phyloP scores from a whole-genome alignment of 1,284 basidiomycete genomes.

The Macrocystidia cucumis region DNA sequence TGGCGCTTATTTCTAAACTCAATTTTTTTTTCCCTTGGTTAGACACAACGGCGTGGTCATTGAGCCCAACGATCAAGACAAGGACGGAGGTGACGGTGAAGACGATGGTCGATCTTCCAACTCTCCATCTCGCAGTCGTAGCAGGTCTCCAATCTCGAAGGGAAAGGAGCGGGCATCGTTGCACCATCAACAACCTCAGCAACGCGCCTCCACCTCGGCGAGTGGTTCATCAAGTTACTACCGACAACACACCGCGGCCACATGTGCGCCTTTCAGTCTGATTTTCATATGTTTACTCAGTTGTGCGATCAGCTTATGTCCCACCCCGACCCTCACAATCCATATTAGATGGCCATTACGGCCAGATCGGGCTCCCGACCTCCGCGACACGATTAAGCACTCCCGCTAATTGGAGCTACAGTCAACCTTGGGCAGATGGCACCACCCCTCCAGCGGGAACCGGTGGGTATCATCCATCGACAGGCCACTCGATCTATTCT shows the following conservation, averaged over 20 bases:
- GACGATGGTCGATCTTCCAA: constrained; percentile 28
- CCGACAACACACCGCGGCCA: constrained; percentile 43
- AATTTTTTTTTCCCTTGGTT: constrained; percentile 6
- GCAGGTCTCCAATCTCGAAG: constrained; percentile 38
- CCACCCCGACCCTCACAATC: constrained; percentile 18
- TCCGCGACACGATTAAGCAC: constrained; percentile 41
- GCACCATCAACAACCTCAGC: constrained; percentile 20
- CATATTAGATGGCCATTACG: constrained; percentile 22
- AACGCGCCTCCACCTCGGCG: constrained; percentile 20
- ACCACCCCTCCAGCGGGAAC: constrained; percentile 16
- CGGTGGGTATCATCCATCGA: constrained; percentile 28
- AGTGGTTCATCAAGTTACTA: constrained; percentile 49
- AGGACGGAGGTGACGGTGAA: constrained; percentile 16
- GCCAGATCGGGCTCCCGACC: constrained; percentile 38
- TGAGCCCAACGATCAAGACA: constrained; percentile 33
- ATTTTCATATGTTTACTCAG: constrained; percentile 4
- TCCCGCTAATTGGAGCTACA: constrained; percentile 29
- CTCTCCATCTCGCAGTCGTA: constrained; percentile 42
- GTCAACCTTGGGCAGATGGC: constrained; percentile 28
- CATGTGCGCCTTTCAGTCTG: constrained; percentile 13
- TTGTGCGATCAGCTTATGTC: constrained; percentile 7
- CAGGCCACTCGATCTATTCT: constrained; percentile 30
- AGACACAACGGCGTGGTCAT: constrained; percentile 66
- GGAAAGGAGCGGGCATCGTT: constrained; percentile 26
- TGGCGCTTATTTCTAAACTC: constrained; percentile 3